Evolutionary conservation across 257 asterid species (phyloP), one percentile per base, ranked within the genome.

Genomic region (Vinca minor): DNA sequence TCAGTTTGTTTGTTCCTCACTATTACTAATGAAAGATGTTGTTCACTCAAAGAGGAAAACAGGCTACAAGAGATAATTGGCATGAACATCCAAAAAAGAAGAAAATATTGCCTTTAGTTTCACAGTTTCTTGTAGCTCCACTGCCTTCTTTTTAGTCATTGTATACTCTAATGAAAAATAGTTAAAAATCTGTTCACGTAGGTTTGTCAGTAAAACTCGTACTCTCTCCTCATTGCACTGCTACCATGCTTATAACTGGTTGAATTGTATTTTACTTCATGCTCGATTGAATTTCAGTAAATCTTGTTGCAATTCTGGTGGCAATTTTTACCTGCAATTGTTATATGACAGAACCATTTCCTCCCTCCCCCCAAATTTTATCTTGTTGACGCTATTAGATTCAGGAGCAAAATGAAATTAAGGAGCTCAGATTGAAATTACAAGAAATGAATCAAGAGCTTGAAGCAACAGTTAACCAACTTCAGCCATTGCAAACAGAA

Each of bases 371-470:
- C 44, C 11, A 12, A 3, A 34, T 34, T 54, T 18, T 11, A 28
- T 55, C n/a, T 59, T 71, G 29, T 28, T 60, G 54, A 26, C 47
- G 57, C 23, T 21, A 13, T 50, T 52, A 83, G 95, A 68, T 60
- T 73, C 70, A 71, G 66, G 72, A 70, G 45, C 79, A 74, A 68
- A 72, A 80, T 60, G 94, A 88, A 81, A 63, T 71, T 11, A 71
- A 68, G 8, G 91, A 78, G 77, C 89, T 85, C 42, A 82, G 54
- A 59, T 77, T 45, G 57, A 77, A 72, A 66, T 74, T 87, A 78
- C 80, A 83, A 50, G 91, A 81, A 68, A 75, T 74, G 79, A 80
- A 72, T 65, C 82, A 79, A 78, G 74, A 84, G 74, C 82, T 85
- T 32, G 93, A 75, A 72, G 69, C 81, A 61, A 76, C 84, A 65